A percentile compares a stretch with the other conserved stretches of the same genome.
phyloP scores from a whole-genome alignment of 371 early-diverging fungal genomes.

The Dinochytrium kinnereticum region DNA sequence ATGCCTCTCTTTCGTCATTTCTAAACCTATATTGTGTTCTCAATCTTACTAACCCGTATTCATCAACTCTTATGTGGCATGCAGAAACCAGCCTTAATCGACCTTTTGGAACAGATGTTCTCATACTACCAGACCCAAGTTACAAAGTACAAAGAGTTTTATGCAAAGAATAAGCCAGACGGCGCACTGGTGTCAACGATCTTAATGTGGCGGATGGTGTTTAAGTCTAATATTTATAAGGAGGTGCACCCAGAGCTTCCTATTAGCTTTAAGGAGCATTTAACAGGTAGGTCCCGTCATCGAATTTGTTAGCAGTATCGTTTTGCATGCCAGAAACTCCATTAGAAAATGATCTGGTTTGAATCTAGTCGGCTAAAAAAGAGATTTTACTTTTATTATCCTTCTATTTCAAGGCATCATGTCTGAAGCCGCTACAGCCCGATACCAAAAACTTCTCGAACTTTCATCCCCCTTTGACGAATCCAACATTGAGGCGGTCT shows the following conservation, averaged over 20 bases:
- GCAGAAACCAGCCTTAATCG: conserved; percentile 36
- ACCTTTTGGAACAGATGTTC: conserved; percentile 48
- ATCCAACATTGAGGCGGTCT: conserved; percentile 44
- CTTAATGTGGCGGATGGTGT: conserved; percentile 49
- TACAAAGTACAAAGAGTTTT: conserved; percentile 51
- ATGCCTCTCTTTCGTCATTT: too few species aligned
- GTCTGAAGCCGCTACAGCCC: conserved; percentile 30
- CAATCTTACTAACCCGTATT: too few species aligned
- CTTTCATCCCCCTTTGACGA: conserved; percentile 49
- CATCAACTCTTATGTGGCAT: neutral
- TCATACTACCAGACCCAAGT: conserved; percentile 44
- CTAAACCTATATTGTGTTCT: too few species aligned
- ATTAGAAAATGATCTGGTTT: too few species aligned
- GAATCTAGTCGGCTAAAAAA: neutral
- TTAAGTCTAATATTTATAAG: conserved; percentile 41
- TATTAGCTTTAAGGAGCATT: conserved; percentile 41
- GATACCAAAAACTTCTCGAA: conserved; percentile 46
- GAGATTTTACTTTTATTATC: neutral
- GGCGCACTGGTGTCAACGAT: conserved; percentile 49
- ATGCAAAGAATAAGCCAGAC: conserved; percentile 47
- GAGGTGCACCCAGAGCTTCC: conserved; percentile 48
- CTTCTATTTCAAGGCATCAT: conserved; percentile 22
- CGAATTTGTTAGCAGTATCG: too few species aligned
- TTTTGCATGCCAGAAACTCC: neutral
- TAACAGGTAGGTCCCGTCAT: conserved; percentile 24